Percentiles rank a stretch among this genome's conserved stretches.
Evolutionary conservation across 2,329 filamentous ascomycete genomes (phyloP).

Genomic region (Colletotrichum theobromicola): DNA sequence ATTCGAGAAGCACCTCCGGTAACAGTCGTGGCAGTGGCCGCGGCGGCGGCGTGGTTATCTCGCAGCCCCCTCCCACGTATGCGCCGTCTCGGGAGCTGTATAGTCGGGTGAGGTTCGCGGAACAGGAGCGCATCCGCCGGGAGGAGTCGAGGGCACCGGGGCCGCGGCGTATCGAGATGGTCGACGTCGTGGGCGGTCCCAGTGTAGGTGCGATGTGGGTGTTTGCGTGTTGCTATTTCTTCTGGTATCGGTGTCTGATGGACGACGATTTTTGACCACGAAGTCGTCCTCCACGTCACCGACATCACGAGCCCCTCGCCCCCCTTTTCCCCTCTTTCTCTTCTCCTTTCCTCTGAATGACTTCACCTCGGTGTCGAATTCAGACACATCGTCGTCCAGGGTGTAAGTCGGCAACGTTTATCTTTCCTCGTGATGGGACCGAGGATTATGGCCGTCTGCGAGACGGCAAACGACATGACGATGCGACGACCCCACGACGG

Average conservation of each 20-base stretch:
- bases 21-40: neutral
- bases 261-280: conserved; percentile 14
- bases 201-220: neutral
- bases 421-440: neutral
- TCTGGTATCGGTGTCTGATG: conserved; percentile 17
- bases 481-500: neutral
- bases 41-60: neutral
- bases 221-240: conserved; percentile 17
- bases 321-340: neutral
- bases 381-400: neutral
- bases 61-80: conserved; percentile 9
- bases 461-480: neutral
- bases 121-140: neutral
- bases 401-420: neutral
- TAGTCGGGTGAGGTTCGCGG: conserved; percentile 10
- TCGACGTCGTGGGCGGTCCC: neutral
- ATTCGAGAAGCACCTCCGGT: neutral
- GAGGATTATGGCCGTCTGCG: neutral
- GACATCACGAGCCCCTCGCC: neutral
- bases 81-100: neutral
- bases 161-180: neutral
- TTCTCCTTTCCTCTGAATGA: neutral
- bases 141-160: neutral
- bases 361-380: neutral
- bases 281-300: neutral